These are phyloP conservation scores for Calycina herbarum DNA, from an alignment of 2,329 filamentous ascomycete genomes.

Conservation along the genomic window DNA sequence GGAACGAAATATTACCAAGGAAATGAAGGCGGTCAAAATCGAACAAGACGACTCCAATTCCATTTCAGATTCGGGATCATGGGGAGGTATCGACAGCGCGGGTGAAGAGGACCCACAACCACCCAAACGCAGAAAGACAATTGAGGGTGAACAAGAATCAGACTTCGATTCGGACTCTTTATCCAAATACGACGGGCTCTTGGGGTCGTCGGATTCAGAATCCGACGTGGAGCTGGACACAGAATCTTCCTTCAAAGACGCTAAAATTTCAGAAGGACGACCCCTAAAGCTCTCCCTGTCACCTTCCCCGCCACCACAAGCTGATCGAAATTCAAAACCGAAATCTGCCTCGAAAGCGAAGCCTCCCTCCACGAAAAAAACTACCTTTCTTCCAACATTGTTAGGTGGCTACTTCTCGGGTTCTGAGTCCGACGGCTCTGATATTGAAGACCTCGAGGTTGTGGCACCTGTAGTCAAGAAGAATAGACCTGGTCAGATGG, in stretches of 20 bases:
- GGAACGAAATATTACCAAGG: slow-evolving; percentile 8
- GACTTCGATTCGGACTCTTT: slow-evolving; percentile 32
- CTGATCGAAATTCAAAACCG: slow-evolving; percentile 17
- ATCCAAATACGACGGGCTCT: slow-evolving; percentile 32
- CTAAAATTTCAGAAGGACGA: slow-evolving; percentile 10
- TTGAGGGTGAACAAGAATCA: slow-evolving; percentile 25
- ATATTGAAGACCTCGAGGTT: slow-evolving; percentile 56
- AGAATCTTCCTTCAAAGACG: slow-evolving; percentile 19
- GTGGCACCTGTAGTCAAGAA: slow-evolving; percentile 59
- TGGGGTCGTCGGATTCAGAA: slow-evolving; percentile 38
- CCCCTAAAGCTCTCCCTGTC: slow-evolving; percentile 24
- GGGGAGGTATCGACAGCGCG: slow-evolving; percentile 23
- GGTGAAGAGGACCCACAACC: slow-evolving; percentile 8
- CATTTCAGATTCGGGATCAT: slow-evolving; percentile 13
- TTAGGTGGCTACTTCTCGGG: slow-evolving; percentile 80
- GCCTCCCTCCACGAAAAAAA: slow-evolving; percentile 32
- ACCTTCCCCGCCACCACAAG: slow-evolving; percentile 25
- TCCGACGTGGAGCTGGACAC: slow-evolving; percentile 30
- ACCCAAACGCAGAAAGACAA: slow-evolving; percentile 17
- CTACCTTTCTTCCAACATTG: slow-evolving; percentile 72
- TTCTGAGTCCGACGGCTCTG: slow-evolving; percentile 64
- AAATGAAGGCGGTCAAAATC: slow-evolving; percentile 15
- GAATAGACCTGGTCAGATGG: slow-evolving; percentile 74
- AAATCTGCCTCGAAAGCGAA: slow-evolving; percentile 18
- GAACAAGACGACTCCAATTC: not conserved